Evolutionary conservation across 768 basidiomycete species (phyloP).

Genomic region (Panaeolus cyanescens): DNA sequence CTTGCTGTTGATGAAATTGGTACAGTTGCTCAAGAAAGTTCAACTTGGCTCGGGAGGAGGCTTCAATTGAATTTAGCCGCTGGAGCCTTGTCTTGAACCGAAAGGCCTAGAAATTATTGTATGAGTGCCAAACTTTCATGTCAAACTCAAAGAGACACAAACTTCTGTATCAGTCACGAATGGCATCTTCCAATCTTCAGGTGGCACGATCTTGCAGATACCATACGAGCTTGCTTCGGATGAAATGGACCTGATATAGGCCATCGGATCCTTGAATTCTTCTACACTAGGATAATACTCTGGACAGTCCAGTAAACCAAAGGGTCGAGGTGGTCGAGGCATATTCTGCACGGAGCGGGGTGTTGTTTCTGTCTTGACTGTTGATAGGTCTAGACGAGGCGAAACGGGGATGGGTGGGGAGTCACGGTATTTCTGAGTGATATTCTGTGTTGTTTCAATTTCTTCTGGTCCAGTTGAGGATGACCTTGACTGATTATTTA

Average conservation of each 20-base stretch:
- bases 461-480: conserved; percentile 58
- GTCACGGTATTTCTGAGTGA: conserved; percentile 51
- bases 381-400: conserved; percentile 63
- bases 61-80: conserved; percentile 95
- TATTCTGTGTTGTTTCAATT: conserved; percentile 45
- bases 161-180: conserved; percentile 96
- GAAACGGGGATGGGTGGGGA: conserved; percentile 62
- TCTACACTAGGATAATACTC: conserved; percentile 87
- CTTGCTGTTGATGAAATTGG: conserved; percentile 95
- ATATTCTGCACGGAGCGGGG: conserved; percentile 43
- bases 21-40: conserved; percentile 98
- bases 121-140: conserved; percentile 38
- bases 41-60: conserved; percentile 92
- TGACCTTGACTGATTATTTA: conserved; percentile 67
- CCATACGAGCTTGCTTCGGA: conserved; percentile 75
- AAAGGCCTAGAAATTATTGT: conserved; percentile 59
- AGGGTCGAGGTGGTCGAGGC: conserved; percentile 61
- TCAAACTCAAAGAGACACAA: conserved; percentile 27
- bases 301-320: conserved; percentile 88
- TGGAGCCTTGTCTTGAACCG: conserved; percentile 96
- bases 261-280: conserved; percentile 93
- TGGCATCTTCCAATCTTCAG: conserved; percentile 92
- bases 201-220: conserved; percentile 96
- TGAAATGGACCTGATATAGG: conserved; percentile 84
- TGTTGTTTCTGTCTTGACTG: conserved; percentile 64